Evolutionary conservation across 2,329 filamentous ascomycete species (phyloP), one percentile per base, ranked within the genome.

Genomic region (Cladophialophora carrionii): DNA sequence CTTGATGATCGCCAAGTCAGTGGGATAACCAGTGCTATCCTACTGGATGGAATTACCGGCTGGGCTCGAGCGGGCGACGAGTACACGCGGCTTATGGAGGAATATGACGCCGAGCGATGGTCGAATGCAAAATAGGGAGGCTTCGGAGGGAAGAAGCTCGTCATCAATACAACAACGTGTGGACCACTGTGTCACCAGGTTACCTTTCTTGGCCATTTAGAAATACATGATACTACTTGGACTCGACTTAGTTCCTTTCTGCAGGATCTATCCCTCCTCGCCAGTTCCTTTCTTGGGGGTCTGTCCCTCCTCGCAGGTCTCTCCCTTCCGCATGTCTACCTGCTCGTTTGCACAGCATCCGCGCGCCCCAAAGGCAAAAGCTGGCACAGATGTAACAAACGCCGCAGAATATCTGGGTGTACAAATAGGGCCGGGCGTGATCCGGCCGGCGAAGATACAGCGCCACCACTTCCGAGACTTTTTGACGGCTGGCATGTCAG

Each of bases 321-420:
- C 52, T 17, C 14, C 14, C 22, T 48, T 24, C 54, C 9, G n/a
- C 9, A n/a, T 37, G 8, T 59, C 3, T 41, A 22, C 37, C 26
- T 55, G n/a, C 10, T 43, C 63, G 52, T 26, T 58, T 57, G 32
- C 43, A 52, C 12, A 65, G 37, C n/a, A 32, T 57, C n/a, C 63
- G 59, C 20, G 48, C 55, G 26, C 12, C 48, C 59, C 59, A 62
- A 14, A 65, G 59, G 56, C 63, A 62, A 34, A 26, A 59, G 55
- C 71, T 70, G 17, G 70, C 71, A 32, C 68, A 49, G 31, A 72
- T 43, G 41, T 73, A 73, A 20, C 67, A 66, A 2, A 69, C n/a
- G 3, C 81, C 83, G 0, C 80, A 79, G 63, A 84, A 84, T 7
- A 85, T 67, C 65, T 84, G 83, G 1, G 82, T 78, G 3, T 81